Conservation (phyloP, 2,329 filamentous ascomycete species). For the Alternaria triticina region DNA sequence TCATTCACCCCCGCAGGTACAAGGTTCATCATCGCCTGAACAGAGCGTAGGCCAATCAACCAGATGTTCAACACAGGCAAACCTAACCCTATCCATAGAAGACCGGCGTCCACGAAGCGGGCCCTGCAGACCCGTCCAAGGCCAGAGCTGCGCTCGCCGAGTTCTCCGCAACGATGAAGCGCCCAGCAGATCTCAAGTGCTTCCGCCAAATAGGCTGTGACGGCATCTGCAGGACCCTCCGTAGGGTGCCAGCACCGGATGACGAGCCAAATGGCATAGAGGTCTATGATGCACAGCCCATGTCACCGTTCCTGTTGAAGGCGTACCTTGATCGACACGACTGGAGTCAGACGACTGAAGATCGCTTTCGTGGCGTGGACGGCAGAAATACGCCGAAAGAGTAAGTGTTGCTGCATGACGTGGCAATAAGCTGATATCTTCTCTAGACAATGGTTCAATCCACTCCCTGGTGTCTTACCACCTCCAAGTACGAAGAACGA, state of each 20-base stretch:
- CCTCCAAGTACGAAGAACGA: neutral
- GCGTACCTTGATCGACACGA: neutral
- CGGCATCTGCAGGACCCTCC: neutral
- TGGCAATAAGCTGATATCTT: neutral
- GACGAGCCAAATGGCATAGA: neutral
- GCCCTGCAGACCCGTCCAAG: neutral
- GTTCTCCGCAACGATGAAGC: neutral
- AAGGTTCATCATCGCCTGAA: neutral
- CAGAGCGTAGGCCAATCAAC: neutral
- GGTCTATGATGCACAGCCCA: neutral
- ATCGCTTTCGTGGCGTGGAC: neutral
- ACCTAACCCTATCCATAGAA: neutral
- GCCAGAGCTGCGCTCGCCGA: neutral
- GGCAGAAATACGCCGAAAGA: neutral
- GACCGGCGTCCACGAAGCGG: neutral
- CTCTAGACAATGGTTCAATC: neutral
- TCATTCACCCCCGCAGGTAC: neutral
- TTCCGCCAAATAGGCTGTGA: neutral
- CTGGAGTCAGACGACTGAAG: neutral
- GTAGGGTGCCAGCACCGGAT: neutral
- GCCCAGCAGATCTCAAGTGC: neutral
- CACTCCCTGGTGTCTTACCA: neutral
- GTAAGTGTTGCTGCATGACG: neutral
- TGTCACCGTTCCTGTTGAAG: neutral
- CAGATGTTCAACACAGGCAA: neutral